Evolutionary conservation across 257 asterid genomes (phyloP), one percentile per base, ranked within the genome.

Genomic region (Cruciata laevipes): DNA sequence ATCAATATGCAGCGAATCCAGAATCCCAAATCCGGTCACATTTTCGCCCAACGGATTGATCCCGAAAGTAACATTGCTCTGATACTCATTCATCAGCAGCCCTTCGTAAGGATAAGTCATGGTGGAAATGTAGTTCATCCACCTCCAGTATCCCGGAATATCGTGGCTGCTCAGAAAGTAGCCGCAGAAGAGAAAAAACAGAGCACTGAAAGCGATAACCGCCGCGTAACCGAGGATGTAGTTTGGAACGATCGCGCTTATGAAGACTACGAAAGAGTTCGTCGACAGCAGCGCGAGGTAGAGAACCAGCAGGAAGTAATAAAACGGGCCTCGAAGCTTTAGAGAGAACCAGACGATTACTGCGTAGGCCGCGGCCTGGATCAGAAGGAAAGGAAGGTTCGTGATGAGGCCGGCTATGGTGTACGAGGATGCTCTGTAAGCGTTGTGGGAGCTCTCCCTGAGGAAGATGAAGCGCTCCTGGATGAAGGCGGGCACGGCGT

Each of bases 51-150:
- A 47, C 6, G 79, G 70, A 52, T 77, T 44, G 51, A 66, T 69
- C 5, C 86, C 97, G 18, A 86, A 87, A 5, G 72, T 14, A 0
- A 21, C 23, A 4, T 35, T 30, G 6, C 82, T 86, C 69, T 83
- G 95, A 68, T 75, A 90, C 65, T 90, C 85, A 24, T 90, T 87
- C 94, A 90, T 86, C 27, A 90, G 63, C 69, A 87, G 76, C 49
- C 97, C 97, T 74, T 90, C 95, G 21, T 90, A 90, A 0, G 94
- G 97, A 58, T 90, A 87, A 2, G 94, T 83, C 97, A 90, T 90
- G 2, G 97, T 87, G 0, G 95, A 90, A 3, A 78, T 52, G n/a
- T 84, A 81, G 66, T 90, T 79, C 97, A 90, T 87, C 97, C 97
- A 90, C 59, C 81, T 87, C 97, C 97, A 90, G 53, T 86, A 86